Conservation (phyloP, 345 rosid species). For the Salix purpurea region DNA sequence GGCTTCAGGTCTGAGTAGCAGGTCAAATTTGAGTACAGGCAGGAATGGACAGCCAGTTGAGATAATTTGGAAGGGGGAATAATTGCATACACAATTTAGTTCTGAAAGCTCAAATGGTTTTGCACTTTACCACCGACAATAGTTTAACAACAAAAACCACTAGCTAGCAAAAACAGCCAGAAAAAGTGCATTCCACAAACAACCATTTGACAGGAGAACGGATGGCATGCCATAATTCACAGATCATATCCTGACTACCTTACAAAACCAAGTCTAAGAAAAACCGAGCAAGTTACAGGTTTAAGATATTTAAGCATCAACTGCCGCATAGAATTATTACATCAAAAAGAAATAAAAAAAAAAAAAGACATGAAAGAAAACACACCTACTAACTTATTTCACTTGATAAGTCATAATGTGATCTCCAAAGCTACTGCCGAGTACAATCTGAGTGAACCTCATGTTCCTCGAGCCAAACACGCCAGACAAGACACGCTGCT, state of each 20-base stretch:
- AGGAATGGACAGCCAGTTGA: not conserved
- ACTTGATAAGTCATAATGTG: not conserved
- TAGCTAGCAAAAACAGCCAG: not conserved
- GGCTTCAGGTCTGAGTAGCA: not conserved
- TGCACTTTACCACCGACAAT: not conserved
- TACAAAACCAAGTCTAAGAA: not conserved
- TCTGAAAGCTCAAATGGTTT: not conserved
- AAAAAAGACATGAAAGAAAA: not conserved
- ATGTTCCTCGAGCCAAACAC: not conserved
- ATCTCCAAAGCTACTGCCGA: not conserved
- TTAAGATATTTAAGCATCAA: not conserved
- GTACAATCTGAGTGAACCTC: not conserved
- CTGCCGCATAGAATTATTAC: not conserved
- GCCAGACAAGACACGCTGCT: not conserved
- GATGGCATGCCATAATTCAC: not conserved
- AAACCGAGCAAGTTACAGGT: not conserved
- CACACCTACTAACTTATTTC: constrained; percentile 12
- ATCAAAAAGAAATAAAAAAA: constrained; percentile 6
- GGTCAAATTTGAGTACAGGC: not conserved
- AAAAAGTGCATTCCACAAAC: not conserved
- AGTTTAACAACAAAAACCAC: not conserved
- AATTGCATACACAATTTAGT: not conserved
- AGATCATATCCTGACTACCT: not conserved
- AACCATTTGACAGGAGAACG: not conserved
- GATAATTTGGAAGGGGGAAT: not conserved